Conservation (phyloP, 108 stramenopile species). For the Nitzschia palea region DNA sequence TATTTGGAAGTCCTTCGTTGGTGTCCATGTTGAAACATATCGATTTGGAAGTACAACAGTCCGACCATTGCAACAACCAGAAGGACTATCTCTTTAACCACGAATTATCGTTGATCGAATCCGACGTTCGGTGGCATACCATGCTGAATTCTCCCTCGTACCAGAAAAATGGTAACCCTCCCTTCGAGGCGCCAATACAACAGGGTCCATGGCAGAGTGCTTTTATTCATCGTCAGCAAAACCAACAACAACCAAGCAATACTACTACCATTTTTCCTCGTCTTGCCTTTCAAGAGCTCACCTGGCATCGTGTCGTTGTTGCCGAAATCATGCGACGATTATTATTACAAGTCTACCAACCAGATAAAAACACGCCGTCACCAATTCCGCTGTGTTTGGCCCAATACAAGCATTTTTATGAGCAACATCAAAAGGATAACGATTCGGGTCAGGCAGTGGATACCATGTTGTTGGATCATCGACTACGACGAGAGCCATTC, state of each 20-base stretch:
- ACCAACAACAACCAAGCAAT: too few relatives aligned
- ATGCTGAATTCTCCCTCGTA: background rate
- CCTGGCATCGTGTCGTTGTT: constrained; percentile 24
- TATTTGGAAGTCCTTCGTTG: constrained; percentile 13
- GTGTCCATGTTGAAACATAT: background rate
- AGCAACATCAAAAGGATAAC: background rate
- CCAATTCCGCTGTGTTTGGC: background rate
- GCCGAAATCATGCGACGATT: constrained; percentile 13
- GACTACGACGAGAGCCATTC: constrained; percentile 10
- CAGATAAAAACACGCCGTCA: background rate
- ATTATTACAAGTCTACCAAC: background rate
- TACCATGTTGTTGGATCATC: constrained; percentile 20
- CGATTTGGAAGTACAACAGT: background rate
- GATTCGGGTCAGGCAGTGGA: background rate
- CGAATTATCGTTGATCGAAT: background rate
- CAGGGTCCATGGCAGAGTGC: constrained; percentile 12
- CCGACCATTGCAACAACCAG: background rate
- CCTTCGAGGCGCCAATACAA: too few relatives aligned
- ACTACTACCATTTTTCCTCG: background rate
- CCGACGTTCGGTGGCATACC: background rate
- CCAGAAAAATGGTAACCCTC: too few relatives aligned
- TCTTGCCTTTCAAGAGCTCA: constrained; percentile 10
- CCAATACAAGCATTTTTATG: background rate
- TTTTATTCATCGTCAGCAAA: too few relatives aligned
- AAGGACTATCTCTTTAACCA: background rate